Base-by-base conservation (phyloP, 306 rosid genomes). In the Cucurbita pepo region DNA sequence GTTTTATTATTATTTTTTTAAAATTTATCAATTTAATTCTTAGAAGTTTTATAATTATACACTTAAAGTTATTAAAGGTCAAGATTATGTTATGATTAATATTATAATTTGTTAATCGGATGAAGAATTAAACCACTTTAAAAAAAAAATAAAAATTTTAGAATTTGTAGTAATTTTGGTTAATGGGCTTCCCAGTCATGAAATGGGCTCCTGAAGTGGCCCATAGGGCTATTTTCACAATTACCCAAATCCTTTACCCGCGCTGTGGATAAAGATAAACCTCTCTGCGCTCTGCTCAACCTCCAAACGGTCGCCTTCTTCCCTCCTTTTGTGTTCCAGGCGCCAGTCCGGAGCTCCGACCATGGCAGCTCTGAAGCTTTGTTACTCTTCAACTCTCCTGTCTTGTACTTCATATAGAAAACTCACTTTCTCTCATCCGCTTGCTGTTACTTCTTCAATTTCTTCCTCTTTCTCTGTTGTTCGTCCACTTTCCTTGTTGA, bases 281-380 rank as follows among this genome's bases (percentile, higher is more conserved):
- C 80, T 48, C 72, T 37, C 50, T 0, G n/a, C n/a, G 21, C 14
- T 25, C 10, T 30, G 64, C 13, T 25, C 53, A 74, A 62, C 80
- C 78, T 76, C 85, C 85, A 85, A 78, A 77, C 67, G 75, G 36
- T 56, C 34, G 30, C 40, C 15, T 5, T n/a, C 59, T 55, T 55
- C 12, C 34, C 57, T 15, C 9, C 58, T 11, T n/a, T 22, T 10
- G 19, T 45, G 18, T 21, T 30, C 50, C 1, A 15, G 22, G 11
- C 12, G 51, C 58, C 34, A 6, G 43, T 36, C n/a, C 55, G 37
- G 6, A 34, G 16, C 56, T 71, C 44, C 62, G 66, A 38, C 83
- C 62, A 88, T 88, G 93, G 70, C 79, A 44, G 18, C 75, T 74
- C 70, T 80, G 52, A 71, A 57, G 38, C 81, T 72, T 13, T 60